Base-by-base conservation (phyloP, 2,329 filamentous ascomycete species). In the Apiospora pterosperma region DNA sequence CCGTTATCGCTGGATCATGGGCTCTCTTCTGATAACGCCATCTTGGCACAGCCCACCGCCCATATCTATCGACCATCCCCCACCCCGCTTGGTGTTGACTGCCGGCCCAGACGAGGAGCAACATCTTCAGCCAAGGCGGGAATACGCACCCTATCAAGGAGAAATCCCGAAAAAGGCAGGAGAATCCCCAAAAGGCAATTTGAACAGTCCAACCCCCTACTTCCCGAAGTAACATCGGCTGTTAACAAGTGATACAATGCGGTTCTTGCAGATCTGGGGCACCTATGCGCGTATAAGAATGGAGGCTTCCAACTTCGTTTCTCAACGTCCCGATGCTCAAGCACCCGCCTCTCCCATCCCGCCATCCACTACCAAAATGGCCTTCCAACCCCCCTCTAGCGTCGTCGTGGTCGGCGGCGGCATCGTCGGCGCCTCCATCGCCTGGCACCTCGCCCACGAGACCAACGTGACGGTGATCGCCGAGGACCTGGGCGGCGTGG, bases 381-480 rank as follows among this genome's bases (percentile, higher is more conserved):
- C 25, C 16, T 55, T 55, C 48, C 6, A 55, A 55, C 48, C 25
- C 25, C 48, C 48, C 48, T 55, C 48, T 28, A 55, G 67, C 62
- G 65, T 73, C 48, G 63, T 71, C 59, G 71, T 74, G 5, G 65
- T 74, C 31, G 72, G 72, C 38, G 70, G 68, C 63, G 71, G 72
- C 28, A 70, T 76, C 48, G 63, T 75, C 65, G 74, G 74, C 44
- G 69, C 73, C 21, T 76, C 73, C 5, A 70, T 76, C 60, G 74
- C 74, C 12, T 75, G 72, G 71, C 74, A 76, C 63, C 67, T 76
- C 5, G 65, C 69, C 4, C 64, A 68, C 16, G 61, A 68, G 12
- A 66, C 69, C 19, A 63, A 69, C 19, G 72, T 76, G 21, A 75
- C 73, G 1, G 61, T 76, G n/a, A 64, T 76, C 34, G 73, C 73